phyloP scores from a whole-genome alignment of 257 asterid genomes.

The Asclepias syriaca region DNA sequence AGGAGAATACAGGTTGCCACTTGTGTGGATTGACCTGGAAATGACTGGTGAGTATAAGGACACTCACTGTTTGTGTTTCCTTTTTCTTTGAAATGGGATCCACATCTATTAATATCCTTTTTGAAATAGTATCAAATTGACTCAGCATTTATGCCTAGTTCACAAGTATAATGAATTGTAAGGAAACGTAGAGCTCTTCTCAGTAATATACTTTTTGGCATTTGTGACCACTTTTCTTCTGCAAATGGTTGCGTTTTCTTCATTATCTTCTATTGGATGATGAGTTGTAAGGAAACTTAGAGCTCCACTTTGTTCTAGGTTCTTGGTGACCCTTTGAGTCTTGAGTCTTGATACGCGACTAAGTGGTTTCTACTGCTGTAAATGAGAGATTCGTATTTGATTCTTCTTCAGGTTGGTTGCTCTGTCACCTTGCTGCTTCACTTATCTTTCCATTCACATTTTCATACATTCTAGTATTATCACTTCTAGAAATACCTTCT shows the following conservation, averaged over 20 bases:
- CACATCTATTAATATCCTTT: not conserved
- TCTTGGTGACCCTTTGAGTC: slow-evolving; percentile 30
- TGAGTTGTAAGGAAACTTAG: slow-evolving; percentile 24
- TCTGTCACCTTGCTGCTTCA: slow-evolving; percentile 19
- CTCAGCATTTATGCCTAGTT: too few relatives aligned
- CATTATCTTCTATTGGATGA: slow-evolving; percentile 11
- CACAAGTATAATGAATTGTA: not conserved
- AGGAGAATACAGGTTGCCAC: slow-evolving; percentile 67
- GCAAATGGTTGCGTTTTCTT: slow-evolving; percentile 3
- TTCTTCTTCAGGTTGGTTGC: slow-evolving; percentile 32
- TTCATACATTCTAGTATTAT: slow-evolving; percentile 18
- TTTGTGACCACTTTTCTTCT: not conserved
- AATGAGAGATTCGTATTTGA: slow-evolving; percentile 23
- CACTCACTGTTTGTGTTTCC: not conserved
- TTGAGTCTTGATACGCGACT: slow-evolving; percentile 25
- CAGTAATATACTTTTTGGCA: not conserved
- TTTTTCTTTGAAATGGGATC: slow-evolving; percentile 1
- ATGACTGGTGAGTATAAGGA: slow-evolving; percentile 66
- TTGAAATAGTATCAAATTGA: not conserved
- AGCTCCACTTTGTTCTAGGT: slow-evolving; percentile 34
- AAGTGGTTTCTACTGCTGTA: slow-evolving; percentile 21
- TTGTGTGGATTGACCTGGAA: slow-evolving; percentile 96
- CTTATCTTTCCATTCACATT: slow-evolving; percentile 19
- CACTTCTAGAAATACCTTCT: not conserved
- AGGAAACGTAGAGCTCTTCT: not conserved